These are phyloP conservation scores for Thermothielavioides terrestris DNA, from an alignment of 495 filamentous ascomycete genomes.

Conservation along the genomic window DNA sequence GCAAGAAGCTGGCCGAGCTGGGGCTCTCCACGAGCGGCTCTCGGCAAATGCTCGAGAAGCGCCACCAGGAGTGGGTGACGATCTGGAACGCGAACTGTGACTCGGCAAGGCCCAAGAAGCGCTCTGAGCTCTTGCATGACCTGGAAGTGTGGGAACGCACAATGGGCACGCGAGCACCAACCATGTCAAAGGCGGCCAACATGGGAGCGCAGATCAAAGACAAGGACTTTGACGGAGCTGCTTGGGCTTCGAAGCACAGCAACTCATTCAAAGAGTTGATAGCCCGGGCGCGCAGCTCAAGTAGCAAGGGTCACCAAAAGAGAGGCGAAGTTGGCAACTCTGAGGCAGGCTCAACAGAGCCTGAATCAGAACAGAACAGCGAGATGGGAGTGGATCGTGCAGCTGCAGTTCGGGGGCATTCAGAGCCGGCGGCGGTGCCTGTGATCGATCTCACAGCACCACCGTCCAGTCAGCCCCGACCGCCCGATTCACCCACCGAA, in stretches of 20 bases:
- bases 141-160: slow-evolving; percentile 79
- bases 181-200: slow-evolving; percentile 19
- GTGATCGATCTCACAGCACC: slow-evolving; percentile 12
- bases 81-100: slow-evolving; percentile 97
- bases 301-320: slow-evolving; percentile 10
- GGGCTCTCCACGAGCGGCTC: slow-evolving; percentile 69
- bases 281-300: slow-evolving; percentile 47
- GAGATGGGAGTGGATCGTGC: neutral
- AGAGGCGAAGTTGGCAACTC: neutral
- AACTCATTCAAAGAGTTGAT: slow-evolving; percentile 68
- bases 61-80: slow-evolving; percentile 91
- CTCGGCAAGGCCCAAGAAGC: slow-evolving; percentile 58
- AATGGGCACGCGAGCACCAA: slow-evolving; percentile 45
- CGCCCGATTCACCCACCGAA: neutral
- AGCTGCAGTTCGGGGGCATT: neutral
- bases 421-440: neutral
- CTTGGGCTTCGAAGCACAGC: slow-evolving; percentile 66
- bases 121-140: slow-evolving; percentile 63
- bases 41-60: slow-evolving; percentile 56
- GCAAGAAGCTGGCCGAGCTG: slow-evolving; percentile 71
- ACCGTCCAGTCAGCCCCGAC: slow-evolving; percentile 2
- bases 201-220: slow-evolving; percentile 47
- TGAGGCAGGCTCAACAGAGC: no score
- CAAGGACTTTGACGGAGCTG: slow-evolving; percentile 74
- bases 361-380: neutral